Base-by-base conservation (phyloP, 805 yeast genomes). In the Ogataea ganodermae region DNA sequence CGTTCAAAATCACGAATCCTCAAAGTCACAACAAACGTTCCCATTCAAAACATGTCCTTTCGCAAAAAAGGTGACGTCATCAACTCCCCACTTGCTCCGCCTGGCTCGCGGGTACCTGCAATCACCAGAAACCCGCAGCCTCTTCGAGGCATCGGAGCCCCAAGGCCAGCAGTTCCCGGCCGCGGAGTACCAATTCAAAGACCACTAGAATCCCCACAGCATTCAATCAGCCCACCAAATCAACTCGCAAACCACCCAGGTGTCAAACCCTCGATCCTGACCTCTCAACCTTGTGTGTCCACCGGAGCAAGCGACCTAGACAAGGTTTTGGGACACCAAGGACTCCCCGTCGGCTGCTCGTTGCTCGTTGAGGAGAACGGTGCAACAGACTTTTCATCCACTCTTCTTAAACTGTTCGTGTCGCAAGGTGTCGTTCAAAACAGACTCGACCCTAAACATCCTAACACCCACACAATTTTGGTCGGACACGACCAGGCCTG, bases 241-340 rank as follows among this genome's bases (percentile, higher is more conserved):
- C 13, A 31, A 9, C 31, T 20, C 10, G 31, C 10, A 27, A 13
- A 9, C 7, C 76, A 82, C 61, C 83, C 83, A 0, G 90, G 86
- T 2, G 71, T 86, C 2, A 75, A 83, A 52, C 96, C 97, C 0
- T 90, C 97, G 0, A 69, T 84, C 2, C 66, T 83, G 20, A 84
- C 90, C 4, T 84, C 96, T 2, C 83, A 80, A 46, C 83, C 86
- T 0, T 80, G 90, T 0, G 75, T 85, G 1, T 88, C 97, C 1
- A 84, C 96, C 0, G 97, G 97, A 1, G 76, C 85, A 20, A 62
- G 74, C 6, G 91, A 89, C 60, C 65, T 92, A 18, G 98, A 92
- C 64, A 79, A 75, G 53, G 66, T 88, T 3, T 62, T 92, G 43
- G 79, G 78, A 1, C 98, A 92, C 65, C 85, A 80, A 46, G 99